A percentile compares a stretch with the other conserved stretches of the same genome.
These are phyloP conservation scores for Achaetomium macrosporum DNA, from an alignment of 2,329 filamentous ascomycete genomes.

Conservation along the genomic window DNA sequence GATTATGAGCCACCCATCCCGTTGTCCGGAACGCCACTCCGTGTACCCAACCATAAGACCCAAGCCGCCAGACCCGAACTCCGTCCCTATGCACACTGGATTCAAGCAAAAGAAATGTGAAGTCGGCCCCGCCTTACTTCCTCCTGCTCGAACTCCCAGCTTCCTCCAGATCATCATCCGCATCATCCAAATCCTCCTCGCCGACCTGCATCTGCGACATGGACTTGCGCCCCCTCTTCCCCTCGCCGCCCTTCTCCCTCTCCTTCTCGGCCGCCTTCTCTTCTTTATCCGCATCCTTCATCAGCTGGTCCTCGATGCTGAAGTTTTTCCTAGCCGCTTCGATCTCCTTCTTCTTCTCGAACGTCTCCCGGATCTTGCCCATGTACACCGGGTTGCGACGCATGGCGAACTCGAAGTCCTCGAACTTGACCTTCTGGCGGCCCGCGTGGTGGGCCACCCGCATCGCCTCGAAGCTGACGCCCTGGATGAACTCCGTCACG, in stretches of 20 bases:
- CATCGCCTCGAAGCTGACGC: constrained; percentile 84
- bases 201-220: constrained; percentile 11
- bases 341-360: constrained; percentile 81
- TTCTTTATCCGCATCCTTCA: constrained; percentile 41
- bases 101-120: background rate
- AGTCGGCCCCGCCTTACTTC: background rate
- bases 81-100: constrained; percentile 9
- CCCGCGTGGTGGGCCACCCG: constrained; percentile 78
- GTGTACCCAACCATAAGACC: background rate
- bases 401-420: constrained; percentile 94
- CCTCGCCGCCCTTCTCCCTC: background rate
- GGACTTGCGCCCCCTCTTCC: constrained; percentile 7
- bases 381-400: constrained; percentile 79
- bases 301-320: constrained; percentile 58
- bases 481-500: constrained; percentile 92
- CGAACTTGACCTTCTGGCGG: constrained; percentile 94
- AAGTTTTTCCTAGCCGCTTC: constrained; percentile 76
- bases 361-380: constrained; percentile 81
- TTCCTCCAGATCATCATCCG: constrained; percentile 43
- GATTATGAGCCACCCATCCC: background rate
- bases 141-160: constrained; percentile 21
- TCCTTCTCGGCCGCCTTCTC: constrained; percentile 33
- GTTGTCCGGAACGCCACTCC: background rate
- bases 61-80: background rate
- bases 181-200: constrained; percentile 49